Evolutionary conservation across 1,284 basidiomycete genomes (phyloP), one percentile per base, ranked within the genome.

Genomic region (Cystobasidium sp.): DNA sequence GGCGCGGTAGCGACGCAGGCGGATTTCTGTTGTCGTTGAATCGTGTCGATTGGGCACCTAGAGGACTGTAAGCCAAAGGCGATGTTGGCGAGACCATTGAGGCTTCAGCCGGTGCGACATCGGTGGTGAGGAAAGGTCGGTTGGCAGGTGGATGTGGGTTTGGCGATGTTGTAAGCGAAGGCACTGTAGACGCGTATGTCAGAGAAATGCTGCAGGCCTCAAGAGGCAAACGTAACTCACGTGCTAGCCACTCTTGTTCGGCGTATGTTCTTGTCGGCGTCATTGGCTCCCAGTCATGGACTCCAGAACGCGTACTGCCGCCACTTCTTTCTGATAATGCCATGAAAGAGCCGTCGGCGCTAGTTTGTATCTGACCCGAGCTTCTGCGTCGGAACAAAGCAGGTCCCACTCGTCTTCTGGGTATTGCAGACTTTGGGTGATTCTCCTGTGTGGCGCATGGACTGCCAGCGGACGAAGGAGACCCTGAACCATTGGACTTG

Each of bases 201-300:
- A 68, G 5, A 20, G 4, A 12, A n/a, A n/a, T 16, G 64, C 6
- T 41, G 0, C 5, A 22, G 41, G 18, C 14, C 16, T 6, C n/a
- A 41, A 16, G 9, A 47, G 20, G 9, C 20, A 22, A 16, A 44
- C 18, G 31, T 41, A 5, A 64, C 75, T 44, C 51, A 58, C 77
- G 67, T 49, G 82, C 77, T 43, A 78, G 79, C 82, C 81, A 82
- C 74, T 81, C 80, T 74, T 80, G 75, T 31, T 68, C 74, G 16
- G 75, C 58, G 12, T 44, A 72, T 49, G 75, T 78, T 24, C 81
- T 76, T 20, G 80, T 81, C 22, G 81, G 81, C 24, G 81, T 82
- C 78, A 80, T 79, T 5, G 81, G 81, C 43, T 76, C 75, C 55
- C 71, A 74, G 51, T 76, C 75, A 22, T 63, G 7, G n/a, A 47